Evolutionary conservation across 176 grass and related monocot genomes (phyloP).

Genomic region (Olyra latifolia): DNA sequence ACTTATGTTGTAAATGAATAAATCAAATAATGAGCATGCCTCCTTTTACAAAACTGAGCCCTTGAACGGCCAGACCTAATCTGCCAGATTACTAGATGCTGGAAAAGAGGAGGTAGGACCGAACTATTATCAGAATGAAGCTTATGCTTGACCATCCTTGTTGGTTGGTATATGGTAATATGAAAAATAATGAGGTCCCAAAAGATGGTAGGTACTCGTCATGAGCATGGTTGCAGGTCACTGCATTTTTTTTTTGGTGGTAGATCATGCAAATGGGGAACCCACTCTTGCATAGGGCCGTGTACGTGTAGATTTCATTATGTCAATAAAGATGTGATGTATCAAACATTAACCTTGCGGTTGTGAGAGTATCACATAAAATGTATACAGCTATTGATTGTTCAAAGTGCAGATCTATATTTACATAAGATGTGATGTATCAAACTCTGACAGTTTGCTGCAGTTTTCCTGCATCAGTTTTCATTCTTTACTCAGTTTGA

Average conservation of each 20-base stretch:
- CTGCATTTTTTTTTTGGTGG: not conserved
- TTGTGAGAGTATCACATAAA: not conserved
- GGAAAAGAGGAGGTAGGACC: not conserved
- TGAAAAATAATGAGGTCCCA: constrained; percentile 12
- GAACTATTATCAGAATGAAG: constrained; percentile 15
- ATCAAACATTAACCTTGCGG: not conserved
- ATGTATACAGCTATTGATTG: not conserved
- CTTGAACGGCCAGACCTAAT: not conserved
- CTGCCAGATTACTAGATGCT: not conserved
- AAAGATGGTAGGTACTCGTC: not conserved
- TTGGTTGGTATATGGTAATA: not conserved
- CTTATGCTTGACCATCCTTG: not conserved
- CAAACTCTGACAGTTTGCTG: not conserved
- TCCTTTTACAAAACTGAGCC: not conserved
- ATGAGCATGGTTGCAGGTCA: constrained; percentile 10
- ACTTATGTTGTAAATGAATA: not conserved
- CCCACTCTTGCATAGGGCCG: not conserved
- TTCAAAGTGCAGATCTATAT: not conserved
- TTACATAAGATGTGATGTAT: no score
- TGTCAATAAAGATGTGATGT: not conserved
- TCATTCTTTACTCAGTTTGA: not conserved
- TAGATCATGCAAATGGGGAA: not conserved
- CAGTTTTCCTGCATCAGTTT: not conserved
- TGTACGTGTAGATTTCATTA: not conserved
- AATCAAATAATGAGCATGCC: not conserved